Percentiles rank a stretch among this genome's conserved stretches.
These are phyloP conservation scores for Nakazawaea populi DNA, from an alignment of 805 yeast species.

Conservation along the genomic window DNA sequence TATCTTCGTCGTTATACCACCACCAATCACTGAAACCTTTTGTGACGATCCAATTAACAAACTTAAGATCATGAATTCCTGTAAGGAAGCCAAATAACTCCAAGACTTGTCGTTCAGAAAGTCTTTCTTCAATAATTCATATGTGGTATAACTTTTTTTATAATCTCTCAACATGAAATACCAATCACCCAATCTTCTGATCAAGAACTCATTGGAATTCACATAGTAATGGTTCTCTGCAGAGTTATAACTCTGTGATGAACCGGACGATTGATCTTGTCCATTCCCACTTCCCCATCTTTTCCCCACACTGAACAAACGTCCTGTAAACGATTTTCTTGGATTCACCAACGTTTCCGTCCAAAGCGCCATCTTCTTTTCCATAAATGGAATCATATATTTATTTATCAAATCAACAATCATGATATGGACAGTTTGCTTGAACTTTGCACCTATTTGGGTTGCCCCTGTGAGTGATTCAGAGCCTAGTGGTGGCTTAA, in stretches of 20 bases:
- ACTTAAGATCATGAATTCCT: conserved; percentile 80
- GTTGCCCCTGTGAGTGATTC: conserved; percentile 9
- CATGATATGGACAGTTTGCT: conserved; percentile 27
- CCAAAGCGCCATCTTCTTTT: conserved; percentile 74
- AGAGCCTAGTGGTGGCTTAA: conserved; percentile 14
- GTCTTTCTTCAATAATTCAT: conserved; percentile 78
- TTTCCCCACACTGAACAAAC: conserved; percentile 62
- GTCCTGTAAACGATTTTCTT: conserved; percentile 67
- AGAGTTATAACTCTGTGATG: conserved; percentile 35
- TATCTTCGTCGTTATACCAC: conserved; percentile 36
- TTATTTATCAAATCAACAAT: conserved; percentile 43
- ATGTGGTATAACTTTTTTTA: conserved; percentile 74
- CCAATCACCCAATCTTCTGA: conserved; percentile 88
- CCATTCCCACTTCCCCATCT: conserved; percentile 35
- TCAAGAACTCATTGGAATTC: conserved; percentile 61
- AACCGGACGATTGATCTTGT: conserved; percentile 7
- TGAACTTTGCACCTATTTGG: conserved; percentile 15
- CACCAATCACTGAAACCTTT: conserved; percentile 30
- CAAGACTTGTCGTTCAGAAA: conserved; percentile 74
- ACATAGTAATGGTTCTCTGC: conserved; percentile 55
- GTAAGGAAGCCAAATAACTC: conserved; percentile 74
- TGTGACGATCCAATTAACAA: conserved; percentile 52
- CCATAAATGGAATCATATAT: conserved; percentile 77
- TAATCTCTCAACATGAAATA: conserved; percentile 87
- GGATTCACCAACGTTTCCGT: conserved; percentile 77